Conservation (phyloP, 2,329 filamentous ascomycete genomes). For the Mycosphaerelloides madeirae region DNA sequence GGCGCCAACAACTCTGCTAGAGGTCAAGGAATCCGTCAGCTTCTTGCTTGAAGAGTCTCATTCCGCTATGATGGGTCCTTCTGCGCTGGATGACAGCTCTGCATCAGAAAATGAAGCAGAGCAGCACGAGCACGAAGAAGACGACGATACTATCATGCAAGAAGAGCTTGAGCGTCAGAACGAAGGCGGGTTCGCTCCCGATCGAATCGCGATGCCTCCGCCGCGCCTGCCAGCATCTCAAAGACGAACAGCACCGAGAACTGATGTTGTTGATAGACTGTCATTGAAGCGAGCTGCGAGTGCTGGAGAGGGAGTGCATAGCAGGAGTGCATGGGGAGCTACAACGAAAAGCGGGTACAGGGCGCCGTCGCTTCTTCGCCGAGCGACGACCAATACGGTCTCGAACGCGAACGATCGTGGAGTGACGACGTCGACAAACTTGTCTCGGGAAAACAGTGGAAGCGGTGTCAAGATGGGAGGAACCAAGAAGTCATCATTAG, state of each 20-base stretch:
- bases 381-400: constrained; percentile 58
- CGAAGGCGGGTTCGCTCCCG: constrained; percentile 30
- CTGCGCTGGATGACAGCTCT: constrained; percentile 52
- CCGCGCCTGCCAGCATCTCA: constrained; percentile 38
- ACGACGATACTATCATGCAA: constrained; percentile 41
- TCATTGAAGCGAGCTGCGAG: constrained; percentile 50
- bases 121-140: constrained; percentile 44
- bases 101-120: constrained; percentile 43
- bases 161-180: constrained; percentile 25
- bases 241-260: constrained; percentile 32
- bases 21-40: constrained; percentile 79
- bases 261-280: constrained; percentile 66
- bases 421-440: constrained; percentile 33
- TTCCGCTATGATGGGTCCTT: constrained; percentile 17
- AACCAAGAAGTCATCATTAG: constrained; percentile 56
- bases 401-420: constrained; percentile 31
- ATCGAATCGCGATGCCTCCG: constrained; percentile 26
- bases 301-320: constrained; percentile 14
- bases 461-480: constrained; percentile 42
- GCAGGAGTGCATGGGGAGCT: constrained; percentile 36
- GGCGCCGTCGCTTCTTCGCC: constrained; percentile 65
- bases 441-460: constrained; percentile 30
- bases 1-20: constrained; percentile 69
- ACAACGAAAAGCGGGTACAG: constrained; percentile 52
- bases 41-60: constrained; percentile 68